These are phyloP conservation scores for Lophiotrema nucula DNA, from an alignment of 495 filamentous ascomycete genomes.

Conservation along the genomic window DNA sequence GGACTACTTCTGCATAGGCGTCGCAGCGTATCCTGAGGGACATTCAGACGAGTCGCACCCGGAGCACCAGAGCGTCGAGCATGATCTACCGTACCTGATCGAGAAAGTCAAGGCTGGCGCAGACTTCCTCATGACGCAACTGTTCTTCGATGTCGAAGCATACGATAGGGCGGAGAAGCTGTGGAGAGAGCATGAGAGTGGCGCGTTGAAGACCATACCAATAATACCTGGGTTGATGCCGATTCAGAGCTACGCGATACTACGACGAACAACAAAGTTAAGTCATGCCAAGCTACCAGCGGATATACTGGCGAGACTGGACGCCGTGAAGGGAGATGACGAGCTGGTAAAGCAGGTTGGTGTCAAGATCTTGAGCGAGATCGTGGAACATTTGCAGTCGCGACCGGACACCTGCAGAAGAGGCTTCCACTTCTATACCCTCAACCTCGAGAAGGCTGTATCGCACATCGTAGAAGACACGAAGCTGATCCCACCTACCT, in stretches of 20 bases:
- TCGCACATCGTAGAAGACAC: constrained; percentile 86
- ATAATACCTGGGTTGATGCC: constrained; percentile 98
- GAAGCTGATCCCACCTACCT: constrained; percentile 65
- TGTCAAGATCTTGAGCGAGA: constrained; percentile 65
- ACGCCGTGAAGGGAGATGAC: constrained; percentile 82
- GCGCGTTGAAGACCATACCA: constrained; percentile 79
- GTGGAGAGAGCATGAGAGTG: constrained; percentile 78
- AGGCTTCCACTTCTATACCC: constrained; percentile 96
- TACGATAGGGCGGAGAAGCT: constrained; percentile 76
- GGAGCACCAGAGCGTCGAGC: constrained; percentile 70
- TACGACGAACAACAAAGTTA: constrained; percentile 91
- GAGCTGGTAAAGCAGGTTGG: constrained; percentile 78
- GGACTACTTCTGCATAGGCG: constrained; percentile 96
- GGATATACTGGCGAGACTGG: constrained; percentile 65
- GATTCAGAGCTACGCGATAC: constrained; percentile 93
- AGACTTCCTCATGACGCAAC: constrained; percentile 98
- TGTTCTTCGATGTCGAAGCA: constrained; percentile 87
- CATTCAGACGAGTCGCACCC: constrained; percentile 88
- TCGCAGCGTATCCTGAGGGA: constrained; percentile 92
- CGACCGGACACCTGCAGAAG: constrained; percentile 56
- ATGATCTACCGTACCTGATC: constrained; percentile 84
- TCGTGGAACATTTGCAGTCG: constrained; percentile 67
- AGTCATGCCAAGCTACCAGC: constrained; percentile 80
- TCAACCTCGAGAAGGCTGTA: constrained; percentile 95
- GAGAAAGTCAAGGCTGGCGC: constrained; percentile 90